phyloP scores from a whole-genome alignment of 2,329 filamentous ascomycete genomes.

The Leptographium wingfieldii region DNA sequence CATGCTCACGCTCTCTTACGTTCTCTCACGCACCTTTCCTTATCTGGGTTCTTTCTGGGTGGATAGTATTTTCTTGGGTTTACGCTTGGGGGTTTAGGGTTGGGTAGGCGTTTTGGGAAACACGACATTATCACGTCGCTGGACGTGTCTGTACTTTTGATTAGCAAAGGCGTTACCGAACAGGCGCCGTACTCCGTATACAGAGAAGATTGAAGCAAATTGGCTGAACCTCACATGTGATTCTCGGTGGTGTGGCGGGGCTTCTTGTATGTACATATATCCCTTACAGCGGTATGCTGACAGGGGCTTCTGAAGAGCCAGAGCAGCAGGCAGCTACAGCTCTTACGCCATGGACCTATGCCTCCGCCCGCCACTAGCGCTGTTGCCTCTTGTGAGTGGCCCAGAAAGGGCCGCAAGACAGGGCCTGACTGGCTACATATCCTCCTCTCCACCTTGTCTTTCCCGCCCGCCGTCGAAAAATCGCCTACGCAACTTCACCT shows the following conservation, averaged over 20 bases:
- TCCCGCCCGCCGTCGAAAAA: neutral
- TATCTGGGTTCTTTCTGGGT: neutral
- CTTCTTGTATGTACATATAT: constrained; percentile 1
- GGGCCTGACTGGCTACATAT: neutral
- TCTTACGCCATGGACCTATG: neutral
- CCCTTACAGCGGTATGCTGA: neutral
- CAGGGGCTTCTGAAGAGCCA: neutral
- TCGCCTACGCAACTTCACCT: neutral
- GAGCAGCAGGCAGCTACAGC: constrained; percentile 1
- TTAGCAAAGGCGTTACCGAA: neutral
- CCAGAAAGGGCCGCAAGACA: neutral
- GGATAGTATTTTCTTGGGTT: neutral
- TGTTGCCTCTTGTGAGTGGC: neutral
- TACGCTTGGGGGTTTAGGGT: neutral
- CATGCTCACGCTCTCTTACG: neutral
- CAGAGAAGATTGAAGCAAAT: neutral
- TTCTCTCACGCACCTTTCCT: neutral
- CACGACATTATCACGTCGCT: neutral
- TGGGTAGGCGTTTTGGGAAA: neutral
- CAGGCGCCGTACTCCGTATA: neutral
- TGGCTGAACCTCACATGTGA: neutral
- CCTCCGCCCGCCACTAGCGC: constrained; percentile 1
- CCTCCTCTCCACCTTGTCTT: neutral
- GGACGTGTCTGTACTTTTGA: neutral
- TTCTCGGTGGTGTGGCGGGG: neutral